Evolutionary conservation across 345 rosid genomes (phyloP), one percentile per base, ranked within the genome.

Genomic region (Rhodamnia argentea): DNA sequence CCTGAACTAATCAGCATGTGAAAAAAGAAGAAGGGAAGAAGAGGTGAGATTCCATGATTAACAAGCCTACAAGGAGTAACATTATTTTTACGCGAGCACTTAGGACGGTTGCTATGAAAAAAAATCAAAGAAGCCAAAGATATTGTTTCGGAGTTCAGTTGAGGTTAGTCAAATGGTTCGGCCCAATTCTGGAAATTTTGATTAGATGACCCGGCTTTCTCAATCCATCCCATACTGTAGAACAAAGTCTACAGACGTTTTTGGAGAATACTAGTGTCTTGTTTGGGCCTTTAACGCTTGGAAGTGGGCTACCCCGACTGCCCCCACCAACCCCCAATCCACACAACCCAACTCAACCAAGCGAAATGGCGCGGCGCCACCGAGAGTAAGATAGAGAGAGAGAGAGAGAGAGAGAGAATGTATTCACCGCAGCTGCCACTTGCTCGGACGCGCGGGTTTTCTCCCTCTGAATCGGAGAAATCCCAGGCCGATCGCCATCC

Each of bases 401-500:
- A 32, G 78, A 32, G 59, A 22, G 58, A 22, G 12, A 0, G 59
- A 22, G 76, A 15, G 13, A 18, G 78, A 84, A 93, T 92, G 94
- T 83, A 85, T 57, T 84, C 92, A 62, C 88, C 93, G 87, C 87
- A 85, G 55, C 55, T 87, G 29, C 86, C 91, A 15, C 82, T 87
- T 84, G 88, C 89, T 88, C 91, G 87, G 82, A 86, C 88, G 82
- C 93, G 91, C 86, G 82, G 85, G 57, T 44, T 53, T 59, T 52
- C 86, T 4, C 82, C 85, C 11, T 15, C 90, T 1, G 94, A 91
- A 74, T 27, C 83, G 23, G 90, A 90, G 2, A 90, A 87, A 86
- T 13, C 88, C n/a, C 88, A 82, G 55, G 86, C 91, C 4, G 93
- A 90, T 18, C 27, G 47, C 13, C 47, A 20, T 4, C 47, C 81